Evolutionary conservation across 2,329 filamentous ascomycete genomes (phyloP).

Genomic region (Colletotrichum simmondsii): DNA sequence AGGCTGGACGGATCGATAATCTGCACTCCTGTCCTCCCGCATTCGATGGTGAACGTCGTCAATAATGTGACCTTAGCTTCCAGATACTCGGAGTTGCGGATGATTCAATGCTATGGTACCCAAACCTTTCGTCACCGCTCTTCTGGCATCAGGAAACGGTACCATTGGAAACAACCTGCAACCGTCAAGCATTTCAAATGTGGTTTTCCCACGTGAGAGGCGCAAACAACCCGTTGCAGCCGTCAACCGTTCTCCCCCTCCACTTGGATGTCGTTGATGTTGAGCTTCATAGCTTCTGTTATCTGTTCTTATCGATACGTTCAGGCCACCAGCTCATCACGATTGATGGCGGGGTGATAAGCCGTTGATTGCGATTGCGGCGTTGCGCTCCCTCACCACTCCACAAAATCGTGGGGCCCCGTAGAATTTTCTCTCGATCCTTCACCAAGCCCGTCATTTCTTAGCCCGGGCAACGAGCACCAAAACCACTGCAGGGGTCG

Average conservation of each 20-base stretch:
- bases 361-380: conserved; percentile 1
- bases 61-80: neutral
- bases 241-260: neutral
- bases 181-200: no score
- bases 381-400: conserved; percentile 8
- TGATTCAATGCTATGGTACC: neutral
- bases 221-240: no score
- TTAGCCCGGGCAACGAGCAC: conserved; percentile 8
- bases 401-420: conserved; percentile 31
- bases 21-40: neutral
- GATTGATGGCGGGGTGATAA: conserved; percentile 16
- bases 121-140: conserved; percentile 42
- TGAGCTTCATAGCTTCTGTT: neutral
- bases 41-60: no score
- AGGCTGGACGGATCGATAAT: conserved; percentile 16
- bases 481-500: conserved; percentile 14
- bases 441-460: conserved; percentile 14
- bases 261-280: conserved; percentile 22
- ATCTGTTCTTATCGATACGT: conserved; percentile 17
- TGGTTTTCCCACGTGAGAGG: no score
- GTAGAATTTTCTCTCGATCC: conserved; percentile 21
- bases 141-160: conserved; percentile 9
- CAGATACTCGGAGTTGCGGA: neutral
- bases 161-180: no score
- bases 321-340: conserved; percentile 7